Evolutionary conservation across 306 rosid genomes (phyloP), one percentile per base, ranked within the genome.

Genomic region (Cucumis cinereus): DNA sequence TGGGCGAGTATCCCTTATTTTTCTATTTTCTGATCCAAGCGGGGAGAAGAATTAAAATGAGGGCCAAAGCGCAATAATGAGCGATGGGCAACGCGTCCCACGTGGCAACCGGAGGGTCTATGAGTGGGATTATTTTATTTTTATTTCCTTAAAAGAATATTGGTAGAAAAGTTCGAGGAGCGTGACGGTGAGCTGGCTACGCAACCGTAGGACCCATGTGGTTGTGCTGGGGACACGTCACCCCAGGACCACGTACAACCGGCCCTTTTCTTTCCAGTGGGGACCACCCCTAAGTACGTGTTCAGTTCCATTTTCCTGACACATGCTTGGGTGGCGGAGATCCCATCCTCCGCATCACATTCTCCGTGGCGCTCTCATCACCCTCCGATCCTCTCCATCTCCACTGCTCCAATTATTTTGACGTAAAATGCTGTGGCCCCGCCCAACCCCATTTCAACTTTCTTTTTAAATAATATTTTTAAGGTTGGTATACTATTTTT

Each of bases 161-260:
- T 7, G 3, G 0, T 22, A 70, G 23, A 69, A 61, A 24, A 41
- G 56, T 43, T 22, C 6, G 7, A 13, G 74, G 55, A 47, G 41
- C 75, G 75, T 70, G 75, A 49, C 75, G 75, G 58, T 70, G 75
- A 70, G 58, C 58, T 70, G 75, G 75, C 75, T 70, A 47, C 41
- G 58, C 75, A 24, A 70, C 24, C 23, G 57, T 47, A 70, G 58
- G 75, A 5, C 58, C 75, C 75, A 69, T 16, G 41, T 47, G 75
- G 58, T 70, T 47, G 23, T 23, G 57, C 40, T 70, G 57, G 20
- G 9, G 75, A 70, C 75, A 70, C 75, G 75, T 70, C 75, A 70
- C 40, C n/a, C 36, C 23, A 7, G 75, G 75, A 47, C 75, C 75
- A 70, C 41, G 57, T 70, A 47, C 75, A 45, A 15, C 23, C 24